Evolutionary conservation across 768 basidiomycete genomes (phyloP).

Genomic region (Pleurotus pulmonarius): DNA sequence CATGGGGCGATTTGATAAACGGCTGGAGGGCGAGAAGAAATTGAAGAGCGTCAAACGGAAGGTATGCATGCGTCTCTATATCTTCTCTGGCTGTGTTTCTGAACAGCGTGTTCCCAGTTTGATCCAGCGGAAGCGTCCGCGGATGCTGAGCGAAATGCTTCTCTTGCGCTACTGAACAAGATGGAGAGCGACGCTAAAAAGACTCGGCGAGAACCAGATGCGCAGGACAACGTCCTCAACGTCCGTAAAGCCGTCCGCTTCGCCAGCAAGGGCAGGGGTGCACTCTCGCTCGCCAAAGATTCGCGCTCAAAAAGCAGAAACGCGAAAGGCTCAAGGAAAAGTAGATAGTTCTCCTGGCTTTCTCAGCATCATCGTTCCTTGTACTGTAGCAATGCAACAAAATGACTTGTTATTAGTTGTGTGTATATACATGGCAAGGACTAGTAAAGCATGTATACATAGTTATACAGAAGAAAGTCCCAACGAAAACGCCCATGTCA

Average conservation of each 20-base stretch:
- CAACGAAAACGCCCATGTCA: not conserved
- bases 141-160: constrained; percentile 64
- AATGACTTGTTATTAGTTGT: constrained; percentile 1
- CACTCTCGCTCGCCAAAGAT: constrained; percentile 50
- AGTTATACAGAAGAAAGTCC: not conserved
- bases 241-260: constrained; percentile 83
- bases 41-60: constrained; percentile 87
- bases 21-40: constrained; percentile 90
- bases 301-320: constrained; percentile 17
- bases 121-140: constrained; percentile 72
- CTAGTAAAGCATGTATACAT: not conserved
- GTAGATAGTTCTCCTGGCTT: not conserved
- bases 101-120: constrained; percentile 48
- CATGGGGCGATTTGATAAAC: constrained; percentile 92
- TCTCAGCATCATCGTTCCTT: not conserved
- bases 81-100: not conserved
- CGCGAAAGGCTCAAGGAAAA: not conserved
- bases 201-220: constrained; percentile 40
- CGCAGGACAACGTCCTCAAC: constrained; percentile 65
- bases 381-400: not conserved
- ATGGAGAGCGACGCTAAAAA: constrained; percentile 75
- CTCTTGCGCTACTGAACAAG: constrained; percentile 71
- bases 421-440: not conserved
- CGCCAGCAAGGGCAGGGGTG: constrained; percentile 68
- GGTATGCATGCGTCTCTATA: constrained; percentile 38